Base-by-base conservation (phyloP, 768 basidiomycete species). In the Xerocomellus chrysenteron region DNA sequence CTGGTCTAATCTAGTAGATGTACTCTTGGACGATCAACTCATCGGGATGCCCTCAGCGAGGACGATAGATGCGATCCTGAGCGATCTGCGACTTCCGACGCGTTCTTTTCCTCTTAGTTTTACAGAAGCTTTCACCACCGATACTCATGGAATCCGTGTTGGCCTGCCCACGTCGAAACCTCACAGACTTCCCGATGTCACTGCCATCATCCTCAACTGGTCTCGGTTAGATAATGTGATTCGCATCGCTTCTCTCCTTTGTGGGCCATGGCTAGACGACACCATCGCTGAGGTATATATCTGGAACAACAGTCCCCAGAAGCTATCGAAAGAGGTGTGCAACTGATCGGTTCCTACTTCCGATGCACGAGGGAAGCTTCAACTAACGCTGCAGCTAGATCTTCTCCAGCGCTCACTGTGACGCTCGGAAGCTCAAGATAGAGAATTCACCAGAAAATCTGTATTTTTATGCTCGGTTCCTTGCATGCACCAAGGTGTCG, bases 151-250 rank as follows among this genome's bases (percentile, higher is more conserved):
- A 41, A 36, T 52, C 21, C 65, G 68, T 14, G 53, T 62, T 8
- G 59, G 67, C 39, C 52, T 56, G 11, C 19, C 45, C 4, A 4
- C 52, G 7, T 53, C 58, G 7, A 50, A 47, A 13, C 12, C 44
- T 37, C 46, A 28, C 28, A 44, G 50, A 12, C 49, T n/a, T 55
- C 74, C 76, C 59, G 75, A 82, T 57, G 80, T 80, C 13, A 84
- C 83, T 7, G 82, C 80, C 8, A 72, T 88, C 40, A 64, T 89
- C 39, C 73, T 88, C 42, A 88, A 88, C 67, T 88, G 86, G 87
- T 83, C 82, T 47, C 79, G 85, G 17, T 76, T 86, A 24, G 71
- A 77, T 0, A 90, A 89, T 58, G 82, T 89, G 41, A 64, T 79
- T 40, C 75, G 76, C 48, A 84, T 89, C 50, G 75, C 76, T 17